Conservation (phyloP, 164 flowering plant species). For the Nymphaea thermarum region DNA sequence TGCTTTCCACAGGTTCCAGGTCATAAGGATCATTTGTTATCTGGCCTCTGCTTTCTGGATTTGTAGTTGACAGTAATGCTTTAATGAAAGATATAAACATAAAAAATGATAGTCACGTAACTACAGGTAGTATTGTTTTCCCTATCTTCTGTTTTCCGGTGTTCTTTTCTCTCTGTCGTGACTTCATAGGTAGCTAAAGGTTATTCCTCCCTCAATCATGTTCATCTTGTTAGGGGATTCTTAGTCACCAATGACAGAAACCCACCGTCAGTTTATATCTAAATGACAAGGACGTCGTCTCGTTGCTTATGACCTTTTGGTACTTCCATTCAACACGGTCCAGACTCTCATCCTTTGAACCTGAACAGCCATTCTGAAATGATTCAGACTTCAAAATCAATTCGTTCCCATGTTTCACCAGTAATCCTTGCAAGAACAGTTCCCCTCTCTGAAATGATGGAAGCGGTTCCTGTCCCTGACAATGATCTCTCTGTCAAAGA, state of each 20-base stretch:
- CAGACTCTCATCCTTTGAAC: background rate
- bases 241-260: background rate
- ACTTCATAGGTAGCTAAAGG: too few species aligned
- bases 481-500: slow-evolving; percentile 4
- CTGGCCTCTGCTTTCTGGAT: too few species aligned
- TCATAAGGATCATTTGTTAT: too few species aligned
- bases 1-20: too few species aligned
- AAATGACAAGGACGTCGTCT: background rate
- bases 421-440: slow-evolving; percentile 11
- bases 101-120: too few species aligned
- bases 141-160: too few species aligned
- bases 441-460: slow-evolving; percentile 8
- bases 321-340: background rate
- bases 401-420: slow-evolving; percentile 4
- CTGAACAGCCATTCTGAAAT: background rate
- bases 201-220: too few species aligned
- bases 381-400: background rate
- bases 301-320: background rate
- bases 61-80: too few species aligned
- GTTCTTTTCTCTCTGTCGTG: too few species aligned
- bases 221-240: too few species aligned
- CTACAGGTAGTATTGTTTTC: too few species aligned
- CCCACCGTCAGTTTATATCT: background rate
- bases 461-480: slow-evolving; percentile 9
- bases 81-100: too few species aligned